These are phyloP conservation scores for Aspergillus terreus DNA, from an alignment of 2,329 filamentous ascomycete species.

Conservation along the genomic window DNA sequence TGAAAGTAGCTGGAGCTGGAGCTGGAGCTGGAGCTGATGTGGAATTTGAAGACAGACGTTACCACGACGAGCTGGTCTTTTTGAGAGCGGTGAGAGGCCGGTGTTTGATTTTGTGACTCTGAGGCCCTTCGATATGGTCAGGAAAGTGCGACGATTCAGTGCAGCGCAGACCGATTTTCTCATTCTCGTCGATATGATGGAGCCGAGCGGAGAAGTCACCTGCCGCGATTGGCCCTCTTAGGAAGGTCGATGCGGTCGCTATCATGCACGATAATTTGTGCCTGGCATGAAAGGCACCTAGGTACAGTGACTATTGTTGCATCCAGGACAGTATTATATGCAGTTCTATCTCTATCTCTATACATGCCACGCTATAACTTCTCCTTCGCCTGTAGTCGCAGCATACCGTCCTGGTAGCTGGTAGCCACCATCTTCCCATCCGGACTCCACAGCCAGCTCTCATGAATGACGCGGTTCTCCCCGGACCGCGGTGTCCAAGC, in stretches of 20 bases:
- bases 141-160: too few species aligned
- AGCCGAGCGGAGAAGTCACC: neutral
- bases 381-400: slow-evolving; percentile 27
- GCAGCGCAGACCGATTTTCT: neutral
- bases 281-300: neutral
- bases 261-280: neutral
- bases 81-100: too few species aligned
- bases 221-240: neutral
- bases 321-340: too few species aligned
- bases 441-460: slow-evolving; percentile 45
- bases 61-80: too few species aligned
- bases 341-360: neutral
- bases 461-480: slow-evolving; percentile 45
- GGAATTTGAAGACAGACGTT: neutral
- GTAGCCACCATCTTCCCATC: slow-evolving; percentile 45
- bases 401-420: slow-evolving; percentile 49
- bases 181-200: neutral
- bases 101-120: too few species aligned
- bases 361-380: slow-evolving; percentile 18
- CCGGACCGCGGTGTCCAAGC: slow-evolving; percentile 43
- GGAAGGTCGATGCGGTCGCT: neutral
- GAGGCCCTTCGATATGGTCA: too few species aligned
- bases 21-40: neutral
- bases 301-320: too few species aligned
- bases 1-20: neutral